Conservation (phyloP, 2,329 filamentous ascomycete genomes). For the Ceratocystiopsis brevicomis region DNA sequence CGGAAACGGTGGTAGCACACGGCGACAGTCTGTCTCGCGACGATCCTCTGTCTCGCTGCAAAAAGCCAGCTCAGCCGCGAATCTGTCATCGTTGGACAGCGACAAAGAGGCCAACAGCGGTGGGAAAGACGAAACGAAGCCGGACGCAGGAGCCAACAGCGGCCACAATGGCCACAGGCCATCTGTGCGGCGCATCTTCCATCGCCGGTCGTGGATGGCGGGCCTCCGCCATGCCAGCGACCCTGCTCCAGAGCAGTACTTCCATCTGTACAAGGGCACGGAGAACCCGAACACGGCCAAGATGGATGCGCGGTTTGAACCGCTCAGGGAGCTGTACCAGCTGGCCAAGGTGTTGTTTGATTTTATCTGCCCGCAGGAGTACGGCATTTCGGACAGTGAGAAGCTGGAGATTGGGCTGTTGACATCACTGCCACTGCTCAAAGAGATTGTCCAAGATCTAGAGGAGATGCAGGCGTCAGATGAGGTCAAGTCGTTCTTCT, state of each 20-base stretch:
- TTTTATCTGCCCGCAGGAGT: conserved; percentile 96
- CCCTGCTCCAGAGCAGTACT: conserved; percentile 55
- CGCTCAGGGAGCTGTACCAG: conserved; percentile 80
- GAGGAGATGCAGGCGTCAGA: conserved; percentile 94
- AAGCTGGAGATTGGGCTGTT: conserved; percentile 96
- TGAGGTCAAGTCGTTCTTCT: conserved; percentile 90
- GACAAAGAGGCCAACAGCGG: too few species aligned
- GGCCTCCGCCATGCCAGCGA: conserved; percentile 28
- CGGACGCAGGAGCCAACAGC: too few species aligned
- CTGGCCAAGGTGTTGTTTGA: conserved; percentile 91
- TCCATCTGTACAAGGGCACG: conserved; percentile 64
- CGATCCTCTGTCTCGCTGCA: too few species aligned
- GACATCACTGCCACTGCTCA: conserved; percentile 80
- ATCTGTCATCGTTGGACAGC: too few species aligned
- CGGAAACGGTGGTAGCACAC: conserved; percentile 3
- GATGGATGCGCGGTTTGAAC: conserved; percentile 67
- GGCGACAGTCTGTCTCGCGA: too few species aligned
- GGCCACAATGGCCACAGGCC: background rate
- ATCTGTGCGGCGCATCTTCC: conserved; percentile 28
- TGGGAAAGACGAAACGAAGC: too few species aligned
- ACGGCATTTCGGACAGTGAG: conserved; percentile 85
- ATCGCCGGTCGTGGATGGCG: conserved; percentile 40
- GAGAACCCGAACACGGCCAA: conserved; percentile 58
- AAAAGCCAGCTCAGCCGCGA: too few species aligned
- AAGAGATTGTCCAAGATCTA: conserved; percentile 90